Evolutionary conservation across 177 flowering plant genomes (phyloP).

Genomic region (Vitis hybrid): DNA sequence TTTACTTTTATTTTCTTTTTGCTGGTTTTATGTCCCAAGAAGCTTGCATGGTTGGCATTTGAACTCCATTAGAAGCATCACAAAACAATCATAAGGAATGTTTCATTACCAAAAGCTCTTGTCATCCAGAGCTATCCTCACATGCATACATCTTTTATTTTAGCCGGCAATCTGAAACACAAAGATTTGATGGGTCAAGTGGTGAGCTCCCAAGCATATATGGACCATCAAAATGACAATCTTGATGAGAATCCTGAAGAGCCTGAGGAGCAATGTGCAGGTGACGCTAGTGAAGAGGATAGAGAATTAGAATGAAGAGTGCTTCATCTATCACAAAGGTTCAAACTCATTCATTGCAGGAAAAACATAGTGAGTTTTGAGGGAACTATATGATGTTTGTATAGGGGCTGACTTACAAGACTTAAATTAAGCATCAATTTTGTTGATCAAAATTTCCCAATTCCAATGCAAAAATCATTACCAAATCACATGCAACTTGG

Average conservation of each 20-base stretch:
- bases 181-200: conserved; percentile 80
- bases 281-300: conserved; percentile 20
- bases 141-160: not conserved
- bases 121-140: not conserved
- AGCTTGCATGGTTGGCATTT: not conserved
- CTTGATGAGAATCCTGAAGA: conserved; percentile 27
- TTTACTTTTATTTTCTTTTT: too few species aligned
- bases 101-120: not conserved
- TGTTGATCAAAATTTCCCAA: too few species aligned
- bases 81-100: too few species aligned
- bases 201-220: conserved; percentile 80
- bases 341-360: not conserved
- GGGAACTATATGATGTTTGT: too few species aligned
- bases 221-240: conserved; percentile 33
- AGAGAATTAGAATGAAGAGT: conserved; percentile 21
- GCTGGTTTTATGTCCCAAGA: too few species aligned
- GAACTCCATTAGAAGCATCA: not conserved
- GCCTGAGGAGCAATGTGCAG: conserved; percentile 23
- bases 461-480: too few species aligned
- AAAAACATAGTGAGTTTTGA: not conserved
- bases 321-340: not conserved
- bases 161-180: conserved; percentile 78
- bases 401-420: too few species aligned
- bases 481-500: too few species aligned
- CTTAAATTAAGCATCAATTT: too few species aligned